Conservation (phyloP, 768 basidiomycete species). For the Podaxis mareebaensis region DNA sequence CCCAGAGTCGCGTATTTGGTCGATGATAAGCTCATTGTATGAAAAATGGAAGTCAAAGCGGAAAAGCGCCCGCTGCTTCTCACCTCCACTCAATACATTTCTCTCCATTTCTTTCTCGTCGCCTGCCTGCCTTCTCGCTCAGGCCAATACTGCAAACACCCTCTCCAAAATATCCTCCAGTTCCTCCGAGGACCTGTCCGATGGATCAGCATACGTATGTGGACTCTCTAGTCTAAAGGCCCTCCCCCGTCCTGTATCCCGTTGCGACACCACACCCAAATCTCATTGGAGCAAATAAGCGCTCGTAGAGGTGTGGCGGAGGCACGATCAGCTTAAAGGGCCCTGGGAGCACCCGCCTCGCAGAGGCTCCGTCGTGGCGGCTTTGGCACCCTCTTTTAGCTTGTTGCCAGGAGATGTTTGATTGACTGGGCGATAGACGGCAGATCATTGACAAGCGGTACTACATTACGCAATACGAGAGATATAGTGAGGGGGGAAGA, state of each 20-base stretch:
- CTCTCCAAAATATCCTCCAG: constrained; percentile 76
- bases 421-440: constrained; percentile 63
- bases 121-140: constrained; percentile 87
- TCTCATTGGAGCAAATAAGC: constrained; percentile 37
- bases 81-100: constrained; percentile 92
- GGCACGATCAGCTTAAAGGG: constrained; percentile 19
- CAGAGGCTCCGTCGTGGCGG: constrained; percentile 86
- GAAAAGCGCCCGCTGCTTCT: constrained; percentile 75
- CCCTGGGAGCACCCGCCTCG: constrained; percentile 72
- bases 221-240: constrained; percentile 90
- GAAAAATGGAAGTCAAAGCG: background rate
- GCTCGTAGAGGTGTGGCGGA: constrained; percentile 2
- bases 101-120: constrained; percentile 90
- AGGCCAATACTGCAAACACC: constrained; percentile 86
- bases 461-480: background rate
- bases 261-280: constrained; percentile 83
- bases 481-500: too few relatives aligned
- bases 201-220: constrained; percentile 76
- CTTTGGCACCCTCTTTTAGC: constrained; percentile 92
- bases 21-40: constrained; percentile 61
- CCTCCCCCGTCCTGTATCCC: constrained; percentile 94
- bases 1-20: constrained; percentile 82
- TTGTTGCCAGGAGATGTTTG: constrained; percentile 92
- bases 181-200: constrained; percentile 64
- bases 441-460: constrained; percentile 66